Evolutionary conservation across 2,329 filamentous ascomycete genomes (phyloP).

Genomic region (Epichloe sp.): DNA sequence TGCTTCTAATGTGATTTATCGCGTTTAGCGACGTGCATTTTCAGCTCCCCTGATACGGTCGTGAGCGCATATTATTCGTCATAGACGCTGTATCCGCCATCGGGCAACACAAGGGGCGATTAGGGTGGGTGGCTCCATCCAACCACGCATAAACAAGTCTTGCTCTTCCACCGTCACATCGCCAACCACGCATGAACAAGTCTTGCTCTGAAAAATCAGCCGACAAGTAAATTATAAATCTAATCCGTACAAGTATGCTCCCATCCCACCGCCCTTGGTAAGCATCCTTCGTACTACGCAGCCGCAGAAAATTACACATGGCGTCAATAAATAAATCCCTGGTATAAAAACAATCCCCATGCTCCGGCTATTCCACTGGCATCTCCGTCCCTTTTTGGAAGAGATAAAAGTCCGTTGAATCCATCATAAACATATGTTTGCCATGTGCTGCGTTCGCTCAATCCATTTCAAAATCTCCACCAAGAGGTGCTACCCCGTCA

Average conservation of each 20-base stretch:
- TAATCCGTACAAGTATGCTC: background rate
- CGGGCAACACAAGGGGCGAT: no score
- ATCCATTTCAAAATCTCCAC: constrained; percentile 3
- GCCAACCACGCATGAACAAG: background rate
- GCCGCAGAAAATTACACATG: background rate
- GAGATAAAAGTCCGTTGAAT: background rate
- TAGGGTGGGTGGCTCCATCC: no score
- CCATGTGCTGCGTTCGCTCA: background rate
- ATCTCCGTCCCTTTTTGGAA: background rate
- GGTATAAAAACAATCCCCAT: constrained; percentile 4
- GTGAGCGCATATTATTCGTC: no score
- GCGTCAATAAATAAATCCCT: constrained; percentile 2
- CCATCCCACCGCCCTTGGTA: background rate
- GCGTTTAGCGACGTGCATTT: no score
- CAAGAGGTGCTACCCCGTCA: constrained; percentile 28
- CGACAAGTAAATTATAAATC: background rate
- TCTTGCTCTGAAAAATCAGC: background rate
- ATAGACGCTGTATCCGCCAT: no score
- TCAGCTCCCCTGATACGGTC: no score
- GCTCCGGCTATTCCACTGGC: constrained; percentile 1
- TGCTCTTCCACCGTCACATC: background rate
- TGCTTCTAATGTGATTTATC: no score
- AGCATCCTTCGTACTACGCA: background rate
- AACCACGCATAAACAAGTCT: background rate
- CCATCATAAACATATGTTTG: background rate